Percentiles rank a stretch among this genome's conserved stretches.
Conservation (phyloP, 805 yeast genomes). For the Ogataea salicorniae region DNA sequence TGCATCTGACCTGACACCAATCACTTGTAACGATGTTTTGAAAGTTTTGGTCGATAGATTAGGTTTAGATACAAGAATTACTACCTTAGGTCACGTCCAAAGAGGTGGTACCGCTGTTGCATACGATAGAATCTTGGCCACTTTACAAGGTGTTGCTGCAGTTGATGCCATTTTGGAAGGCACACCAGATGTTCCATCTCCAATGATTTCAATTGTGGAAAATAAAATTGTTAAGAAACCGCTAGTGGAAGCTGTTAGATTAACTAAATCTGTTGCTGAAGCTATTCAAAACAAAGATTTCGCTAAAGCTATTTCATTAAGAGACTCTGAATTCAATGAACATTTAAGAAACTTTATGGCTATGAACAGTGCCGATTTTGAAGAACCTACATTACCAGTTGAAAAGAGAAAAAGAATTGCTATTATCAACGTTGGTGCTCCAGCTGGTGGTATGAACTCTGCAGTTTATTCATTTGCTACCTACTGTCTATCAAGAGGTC, state of each 20-base stretch:
- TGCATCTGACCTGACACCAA: conserved; percentile 60
- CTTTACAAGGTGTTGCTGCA: conserved; percentile 97
- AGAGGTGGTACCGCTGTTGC: conserved; percentile 99
- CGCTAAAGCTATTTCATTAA: conserved; percentile 60
- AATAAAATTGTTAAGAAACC: conserved; percentile 65
- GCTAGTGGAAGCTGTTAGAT: conserved; percentile 64
- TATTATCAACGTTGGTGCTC: conserved; percentile 73
- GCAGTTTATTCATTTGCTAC: conserved; percentile 73
- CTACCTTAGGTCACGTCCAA: conserved; percentile 96
- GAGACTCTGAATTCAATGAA: conserved; percentile 69
- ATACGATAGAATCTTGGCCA: conserved; percentile 83
- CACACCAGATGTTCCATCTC: conserved; percentile 89
- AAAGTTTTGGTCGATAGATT: conserved; percentile 53
- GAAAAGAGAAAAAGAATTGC: conserved; percentile 58
- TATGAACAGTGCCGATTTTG: conserved; percentile 63
- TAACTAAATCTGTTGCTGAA: conserved; percentile 67
- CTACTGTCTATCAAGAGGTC: conserved; percentile 72
- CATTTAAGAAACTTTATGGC: conserved; percentile 59
- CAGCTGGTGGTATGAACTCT: conserved; percentile 73
- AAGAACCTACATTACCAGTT: conserved; percentile 51
- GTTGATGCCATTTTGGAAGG: conserved; percentile 85
- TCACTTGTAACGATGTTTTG: conserved; percentile 60
- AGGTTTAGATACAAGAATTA: conserved; percentile 77
- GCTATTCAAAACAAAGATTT: conserved; percentile 65
- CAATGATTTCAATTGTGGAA: conserved; percentile 74